Evolutionary conservation across 1,139 yeast genomes (phyloP).

Genomic region (Kodamaea sp.): DNA sequence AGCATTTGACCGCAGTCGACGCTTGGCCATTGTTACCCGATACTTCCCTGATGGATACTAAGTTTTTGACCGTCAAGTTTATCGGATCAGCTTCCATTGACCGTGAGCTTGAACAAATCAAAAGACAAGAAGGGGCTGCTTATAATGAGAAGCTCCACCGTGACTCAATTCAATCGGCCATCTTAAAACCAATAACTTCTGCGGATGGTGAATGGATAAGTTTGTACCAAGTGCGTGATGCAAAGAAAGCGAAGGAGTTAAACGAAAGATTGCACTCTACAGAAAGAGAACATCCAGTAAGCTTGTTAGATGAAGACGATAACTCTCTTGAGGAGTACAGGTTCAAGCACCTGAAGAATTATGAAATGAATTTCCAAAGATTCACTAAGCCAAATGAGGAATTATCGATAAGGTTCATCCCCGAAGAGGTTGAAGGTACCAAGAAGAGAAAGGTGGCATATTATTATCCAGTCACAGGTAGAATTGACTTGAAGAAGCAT

Average conservation of each 20-base stretch:
- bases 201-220: constrained; percentile 85
- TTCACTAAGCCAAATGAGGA: constrained; percentile 49
- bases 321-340: constrained; percentile 43
- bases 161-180: constrained; percentile 57
- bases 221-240: constrained; percentile 49
- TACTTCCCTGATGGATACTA: constrained; percentile 81
- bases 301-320: constrained; percentile 41
- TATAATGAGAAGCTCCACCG: constrained; percentile 43
- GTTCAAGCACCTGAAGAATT: constrained; percentile 72
- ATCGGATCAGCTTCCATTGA: constrained; percentile 74
- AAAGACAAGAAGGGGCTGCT: constrained; percentile 37
- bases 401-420: constrained; percentile 44
- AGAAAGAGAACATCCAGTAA: constrained; percentile 50
- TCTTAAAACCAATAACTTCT: constrained; percentile 74
- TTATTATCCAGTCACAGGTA: constrained; percentile 78
- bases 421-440: constrained; percentile 63
- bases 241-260: constrained; percentile 27
- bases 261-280: constrained; percentile 52
- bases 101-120: constrained; percentile 36
- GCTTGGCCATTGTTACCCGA: constrained; percentile 89
- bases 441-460: constrained; percentile 61
- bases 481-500: constrained; percentile 80
- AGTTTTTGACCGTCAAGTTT: constrained; percentile 69
- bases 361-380: constrained; percentile 68
- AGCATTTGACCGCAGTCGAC: constrained; percentile 68